A percentile compares a stretch with the other conserved stretches of the same genome.
Evolutionary conservation across 2,329 filamentous ascomycete species (phyloP).

Genomic region (Pseudogymnoascus sp.): DNA sequence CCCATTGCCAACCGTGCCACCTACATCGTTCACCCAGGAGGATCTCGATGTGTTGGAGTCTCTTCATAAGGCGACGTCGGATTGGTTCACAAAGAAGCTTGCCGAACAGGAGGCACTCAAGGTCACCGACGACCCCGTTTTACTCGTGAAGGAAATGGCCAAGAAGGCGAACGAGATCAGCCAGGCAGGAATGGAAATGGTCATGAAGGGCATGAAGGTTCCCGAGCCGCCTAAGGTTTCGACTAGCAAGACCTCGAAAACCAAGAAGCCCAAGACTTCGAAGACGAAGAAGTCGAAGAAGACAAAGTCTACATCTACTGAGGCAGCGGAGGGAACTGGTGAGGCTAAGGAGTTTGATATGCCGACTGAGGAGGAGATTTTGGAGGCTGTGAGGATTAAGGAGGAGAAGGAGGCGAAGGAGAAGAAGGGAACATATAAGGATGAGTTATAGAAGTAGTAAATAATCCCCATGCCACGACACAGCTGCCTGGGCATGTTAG

Average conservation of each 20-base stretch:
- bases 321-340: slow-evolving; percentile 32
- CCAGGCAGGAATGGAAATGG: slow-evolving; percentile 61
- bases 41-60: slow-evolving; percentile 63
- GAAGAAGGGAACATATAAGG: neutral
- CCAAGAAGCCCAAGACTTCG: slow-evolving; percentile 34
- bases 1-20: slow-evolving; percentile 43
- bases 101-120: slow-evolving; percentile 63
- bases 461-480: neutral
- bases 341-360: slow-evolving; percentile 38
- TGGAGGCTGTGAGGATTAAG: slow-evolving; percentile 47
- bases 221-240: slow-evolving; percentile 34
- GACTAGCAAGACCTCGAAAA: slow-evolving; percentile 35
- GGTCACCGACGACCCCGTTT: slow-evolving; percentile 64
- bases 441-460: slow-evolving; percentile 8
- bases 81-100: slow-evolving; percentile 71
- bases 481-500: neutral
- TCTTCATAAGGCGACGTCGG: slow-evolving; percentile 52
- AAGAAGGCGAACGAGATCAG: slow-evolving; percentile 64
- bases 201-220: slow-evolving; percentile 59
- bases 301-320: slow-evolving; percentile 21
- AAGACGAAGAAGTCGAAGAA: slow-evolving; percentile 33
- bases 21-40: slow-evolving; percentile 62
- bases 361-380: slow-evolving; percentile 42
- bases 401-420: neutral
- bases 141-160: slow-evolving; percentile 65